Percentiles rank a stretch among this genome's conserved stretches.
Conservation (phyloP, 2,329 filamentous ascomycete genomes). For the Bretziella fagacearum region DNA sequence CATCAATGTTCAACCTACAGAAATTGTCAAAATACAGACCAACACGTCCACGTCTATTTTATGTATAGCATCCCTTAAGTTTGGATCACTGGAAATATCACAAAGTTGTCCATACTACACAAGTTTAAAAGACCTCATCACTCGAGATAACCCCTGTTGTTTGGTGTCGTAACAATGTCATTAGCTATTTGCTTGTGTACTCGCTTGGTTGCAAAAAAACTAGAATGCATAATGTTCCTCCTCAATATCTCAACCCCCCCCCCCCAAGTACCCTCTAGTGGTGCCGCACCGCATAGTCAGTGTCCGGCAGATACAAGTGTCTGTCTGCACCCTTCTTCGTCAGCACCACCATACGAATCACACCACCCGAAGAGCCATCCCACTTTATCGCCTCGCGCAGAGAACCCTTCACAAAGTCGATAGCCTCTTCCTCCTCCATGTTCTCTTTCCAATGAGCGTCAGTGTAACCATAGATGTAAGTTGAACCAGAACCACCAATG, state of each 20-base stretch:
- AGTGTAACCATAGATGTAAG: conserved; percentile 98
- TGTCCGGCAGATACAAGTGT: conserved; percentile 91
- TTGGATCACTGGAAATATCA: no score
- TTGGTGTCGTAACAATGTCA: no score
- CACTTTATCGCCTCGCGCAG: conserved; percentile 94
- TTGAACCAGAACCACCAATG: conserved; percentile 91
- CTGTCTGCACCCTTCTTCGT: conserved; percentile 77
- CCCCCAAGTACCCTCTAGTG: conserved; percentile 27
- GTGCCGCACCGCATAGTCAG: conserved; percentile 62
- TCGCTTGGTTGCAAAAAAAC: background rate
- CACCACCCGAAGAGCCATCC: conserved; percentile 96
- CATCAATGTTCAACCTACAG: no score
- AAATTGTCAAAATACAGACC: no score
- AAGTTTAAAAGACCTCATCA: no score
- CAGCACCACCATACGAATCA: conserved; percentile 94
- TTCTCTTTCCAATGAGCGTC: conserved; percentile 89
- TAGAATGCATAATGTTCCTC: background rate
- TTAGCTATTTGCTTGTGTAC: background rate
- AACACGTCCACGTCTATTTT: no score
- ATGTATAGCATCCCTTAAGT: no score
- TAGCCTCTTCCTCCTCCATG: conserved; percentile 83
- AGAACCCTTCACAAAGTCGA: conserved; percentile 82
- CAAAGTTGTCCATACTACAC: no score
- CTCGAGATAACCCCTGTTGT: no score
- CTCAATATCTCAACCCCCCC: background rate